Evolutionary conservation across 176 grass and related monocot genomes (phyloP).

Genomic region (Sorghum bicolor): Sorghum_bicolor_NCBIv3 NC_012877.2:62119001-62119500

Average conservation of each 20-base stretch:
- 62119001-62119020: constrained; percentile 7
- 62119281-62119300: constrained; percentile 59
- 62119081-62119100: constrained; percentile 11
- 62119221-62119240: constrained; percentile 7
- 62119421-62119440: not conserved
- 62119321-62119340: not conserved
- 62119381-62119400: not conserved
- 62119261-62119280: constrained; percentile 25
- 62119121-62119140: not conserved
- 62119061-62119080: constrained; percentile 9
- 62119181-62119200: constrained; percentile 25
- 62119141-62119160: not conserved
- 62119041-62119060: not conserved
- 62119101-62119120: constrained; percentile 7
- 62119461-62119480: constrained; percentile 16
- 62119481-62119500: not conserved
- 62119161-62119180: not conserved
- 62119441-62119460: not conserved
- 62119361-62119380: not conserved
- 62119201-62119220: constrained; percentile 34
- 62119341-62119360: not conserved
- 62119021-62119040: constrained; percentile 17
- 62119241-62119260: constrained; percentile 61
- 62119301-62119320: constrained; percentile 29
- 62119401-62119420: not conserved